A percentile compares a stretch with the other conserved stretches of the same genome.
These are phyloP conservation scores for Lupinus albus DNA, from an alignment of 306 rosid genomes.

Conservation along the genomic window DNA sequence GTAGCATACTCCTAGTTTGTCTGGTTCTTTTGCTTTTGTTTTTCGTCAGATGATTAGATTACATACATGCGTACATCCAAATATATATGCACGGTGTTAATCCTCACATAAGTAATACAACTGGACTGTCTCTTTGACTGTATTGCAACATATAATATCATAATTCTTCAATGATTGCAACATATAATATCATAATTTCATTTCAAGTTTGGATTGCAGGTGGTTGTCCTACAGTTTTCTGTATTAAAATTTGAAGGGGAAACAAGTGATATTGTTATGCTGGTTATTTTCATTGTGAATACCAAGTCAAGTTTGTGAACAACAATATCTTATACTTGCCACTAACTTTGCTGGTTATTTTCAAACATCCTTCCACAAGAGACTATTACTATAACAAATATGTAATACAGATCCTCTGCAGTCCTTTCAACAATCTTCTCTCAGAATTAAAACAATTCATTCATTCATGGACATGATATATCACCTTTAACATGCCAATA, in stretches of 20 bases:
- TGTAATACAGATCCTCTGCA: neutral
- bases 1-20: conserved; percentile 42
- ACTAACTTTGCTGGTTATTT: too few relatives aligned
- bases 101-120: conserved; percentile 43
- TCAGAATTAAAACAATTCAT: conserved; percentile 32
- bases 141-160: conserved; percentile 28
- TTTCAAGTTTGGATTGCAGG: conserved; percentile 28
- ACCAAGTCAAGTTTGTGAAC: neutral
- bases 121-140: conserved; percentile 40
- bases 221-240: conserved; percentile 1
- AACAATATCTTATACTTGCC: too few relatives aligned
- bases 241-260: conserved; percentile 5
- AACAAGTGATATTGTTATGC: neutral
- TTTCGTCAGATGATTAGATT: conserved; percentile 40
- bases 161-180: conserved; percentile 21
- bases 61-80: conserved; percentile 38
- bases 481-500: conserved; percentile 33
- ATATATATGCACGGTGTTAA: conserved; percentile 44
- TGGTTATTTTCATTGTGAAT: neutral
- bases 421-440: neutral
- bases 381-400: neutral
- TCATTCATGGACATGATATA: conserved; percentile 22
- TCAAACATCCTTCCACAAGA: neutral
- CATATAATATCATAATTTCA: conserved; percentile 3
- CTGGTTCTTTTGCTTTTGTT: conserved; percentile 34